A percentile compares a stretch with the other conserved stretches of the same genome.
Evolutionary conservation across 169 alveolate species (phyloP).

Genomic region (Plasmodium fragile): DNA sequence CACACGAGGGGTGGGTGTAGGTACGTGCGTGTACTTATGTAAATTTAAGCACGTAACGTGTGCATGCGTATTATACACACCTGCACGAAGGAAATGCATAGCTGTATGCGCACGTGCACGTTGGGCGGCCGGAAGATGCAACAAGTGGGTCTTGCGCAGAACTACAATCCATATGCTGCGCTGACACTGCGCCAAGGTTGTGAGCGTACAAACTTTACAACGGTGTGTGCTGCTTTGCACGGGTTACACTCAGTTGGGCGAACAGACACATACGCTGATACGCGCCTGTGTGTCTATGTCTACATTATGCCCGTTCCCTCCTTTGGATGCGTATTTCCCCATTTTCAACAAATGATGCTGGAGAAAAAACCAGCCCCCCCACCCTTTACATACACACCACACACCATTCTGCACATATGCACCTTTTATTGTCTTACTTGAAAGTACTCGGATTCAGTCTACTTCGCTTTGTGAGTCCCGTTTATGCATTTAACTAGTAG

Average conservation of each 20-base stretch:
- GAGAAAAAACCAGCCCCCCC: not conserved
- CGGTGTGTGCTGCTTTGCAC: not conserved
- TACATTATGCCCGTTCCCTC: not conserved
- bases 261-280: not conserved
- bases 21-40: not conserved
- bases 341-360: not conserved
- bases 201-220: not conserved
- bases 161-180: not conserved
- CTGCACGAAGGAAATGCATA: not conserved
- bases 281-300: not conserved
- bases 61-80: not conserved
- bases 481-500: not conserved
- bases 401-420: not conserved
- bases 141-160: not conserved
- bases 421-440: constrained; percentile 10
- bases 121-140: not conserved
- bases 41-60: not conserved
- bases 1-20: not conserved
- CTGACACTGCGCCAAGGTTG: not conserved
- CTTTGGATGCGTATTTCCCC: not conserved
- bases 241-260: not conserved
- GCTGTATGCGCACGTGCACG: not conserved
- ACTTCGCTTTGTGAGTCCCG: not conserved
- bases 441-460: not conserved
- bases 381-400: not conserved